phyloP scores from a whole-genome alignment of 1,139 yeast species.

The Sugiyamaella paludigena region DNA sequence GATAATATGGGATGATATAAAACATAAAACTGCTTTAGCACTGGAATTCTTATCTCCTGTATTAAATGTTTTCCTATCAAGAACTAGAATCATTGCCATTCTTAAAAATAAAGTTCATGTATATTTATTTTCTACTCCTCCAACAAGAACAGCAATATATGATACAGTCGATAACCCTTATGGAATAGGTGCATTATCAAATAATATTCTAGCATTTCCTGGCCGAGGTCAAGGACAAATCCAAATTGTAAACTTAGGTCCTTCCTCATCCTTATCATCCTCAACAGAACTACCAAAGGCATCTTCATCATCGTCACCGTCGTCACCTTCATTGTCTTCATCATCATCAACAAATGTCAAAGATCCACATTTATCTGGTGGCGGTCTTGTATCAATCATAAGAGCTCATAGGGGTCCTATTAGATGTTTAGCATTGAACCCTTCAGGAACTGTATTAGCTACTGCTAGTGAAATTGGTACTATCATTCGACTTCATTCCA shows the following conservation, averaged over 20 bases:
- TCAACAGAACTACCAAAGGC: constrained; percentile 37
- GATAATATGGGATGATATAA: constrained; percentile 88
- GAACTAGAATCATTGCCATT: constrained; percentile 72
- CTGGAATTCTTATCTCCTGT: constrained; percentile 76
- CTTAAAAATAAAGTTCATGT: constrained; percentile 65
- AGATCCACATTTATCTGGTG: no score
- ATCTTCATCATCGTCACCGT: neutral
- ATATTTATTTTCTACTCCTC: constrained; percentile 79
- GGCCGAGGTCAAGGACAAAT: constrained; percentile 62
- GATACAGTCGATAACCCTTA: constrained; percentile 67
- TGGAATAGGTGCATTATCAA: constrained; percentile 63
- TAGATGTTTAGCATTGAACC: constrained; percentile 63
- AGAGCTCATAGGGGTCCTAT: constrained; percentile 80
- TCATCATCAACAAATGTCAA: no score
- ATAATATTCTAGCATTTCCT: constrained; percentile 69
- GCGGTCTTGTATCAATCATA: constrained; percentile 59
- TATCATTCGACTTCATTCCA: constrained; percentile 72
- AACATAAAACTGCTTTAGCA: constrained; percentile 68
- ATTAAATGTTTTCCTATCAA: constrained; percentile 66
- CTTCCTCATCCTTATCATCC: neutral
- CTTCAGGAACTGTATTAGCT: constrained; percentile 77
- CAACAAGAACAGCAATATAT: constrained; percentile 62
- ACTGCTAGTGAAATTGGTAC: constrained; percentile 90
- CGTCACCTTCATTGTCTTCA: neutral
- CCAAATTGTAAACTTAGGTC: constrained; percentile 63